Evolutionary conservation across 2,329 filamentous ascomycete species (phyloP).

Genomic region (Parascedosporium putredinis): DNA sequence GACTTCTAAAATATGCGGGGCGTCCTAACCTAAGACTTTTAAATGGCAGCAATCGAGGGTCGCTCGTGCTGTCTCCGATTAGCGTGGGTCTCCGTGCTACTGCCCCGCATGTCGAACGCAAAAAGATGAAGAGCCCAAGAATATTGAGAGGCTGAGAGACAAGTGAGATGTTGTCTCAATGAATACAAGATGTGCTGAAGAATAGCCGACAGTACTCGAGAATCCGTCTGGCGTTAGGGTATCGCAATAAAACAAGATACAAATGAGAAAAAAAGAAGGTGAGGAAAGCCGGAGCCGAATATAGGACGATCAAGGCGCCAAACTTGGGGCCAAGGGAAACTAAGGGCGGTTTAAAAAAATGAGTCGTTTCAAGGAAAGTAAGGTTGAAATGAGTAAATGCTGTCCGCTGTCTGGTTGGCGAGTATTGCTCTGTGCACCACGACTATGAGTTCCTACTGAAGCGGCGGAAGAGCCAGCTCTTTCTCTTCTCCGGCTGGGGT

Average conservation of each 20-base stretch:
- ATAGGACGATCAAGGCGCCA: neutral
- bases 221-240: neutral
- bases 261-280: neutral
- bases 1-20: neutral
- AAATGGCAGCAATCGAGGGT: neutral
- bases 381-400: neutral
- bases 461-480: slow-evolving; percentile 78
- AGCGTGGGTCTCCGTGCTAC: too few species aligned
- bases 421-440: too few species aligned
- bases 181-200: slow-evolving; percentile 1
- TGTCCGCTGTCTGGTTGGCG: too few species aligned
- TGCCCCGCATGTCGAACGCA: too few species aligned
- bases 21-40: too few species aligned
- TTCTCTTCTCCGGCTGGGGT: slow-evolving; percentile 55
- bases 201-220: slow-evolving; percentile 1
- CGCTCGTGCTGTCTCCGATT: neutral
- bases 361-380: neutral
- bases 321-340: neutral
- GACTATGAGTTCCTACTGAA: slow-evolving; percentile 55
- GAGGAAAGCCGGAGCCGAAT: slow-evolving; percentile 3
- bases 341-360: neutral
- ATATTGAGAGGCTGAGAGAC: too few species aligned
- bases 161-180: neutral
- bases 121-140: too few species aligned
- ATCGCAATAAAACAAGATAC: slow-evolving; percentile 6